Base-by-base conservation (phyloP, 108 stramenopile species). In the Cyclotella cryptica region DNA sequence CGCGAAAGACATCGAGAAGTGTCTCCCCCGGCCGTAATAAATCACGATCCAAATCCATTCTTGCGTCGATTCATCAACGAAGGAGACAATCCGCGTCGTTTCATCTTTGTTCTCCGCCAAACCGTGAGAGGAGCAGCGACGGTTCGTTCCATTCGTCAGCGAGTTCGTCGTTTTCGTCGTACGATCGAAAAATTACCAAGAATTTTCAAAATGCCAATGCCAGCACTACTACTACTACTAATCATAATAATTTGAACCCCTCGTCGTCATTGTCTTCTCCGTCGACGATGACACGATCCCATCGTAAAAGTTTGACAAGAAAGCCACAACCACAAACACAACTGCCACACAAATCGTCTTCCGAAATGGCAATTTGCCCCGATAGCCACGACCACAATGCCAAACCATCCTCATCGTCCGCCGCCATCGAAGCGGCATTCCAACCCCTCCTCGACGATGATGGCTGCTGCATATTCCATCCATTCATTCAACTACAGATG, bases 401-500 rank as follows among this genome's bases (percentile, higher is more conserved):
- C 24, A 13, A 1, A 3, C 49, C 17, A 3, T 19, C 49, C 49
- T 19, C 21, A 24, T 4, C 21, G 27, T 11, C 27, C 21, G 6
- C 27, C 57, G 5, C 18, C 57, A 24, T 27, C 57, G 13, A 27
- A 18, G 14, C 49, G 11, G 30, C 22, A 43, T 17, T 52, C 13
- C 39, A 12, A 53, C 51, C 49, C 1, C 15, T 22, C 27, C 42
- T 53, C 49, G 49, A 68, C 51, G 17, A 52, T 1, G 67, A 68
- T 52, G 67, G 67, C 3, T 68, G 49, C 24, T 68, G 67, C 28
- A 35, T 51, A 6, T 9, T 68, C 3, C 67, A 68, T 44, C 67
- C 67, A 14, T 68, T 68, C 30, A 52, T 68, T 35, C 67, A 68
- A 35, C 67, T 68, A 1, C 27, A 68, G 29, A 17, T 53, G 11